Percentiles rank a stretch among this genome's conserved stretches.
phyloP scores from a whole-genome alignment of 352 stramenopile genomes.

The Peronospora belbahrii region DNA sequence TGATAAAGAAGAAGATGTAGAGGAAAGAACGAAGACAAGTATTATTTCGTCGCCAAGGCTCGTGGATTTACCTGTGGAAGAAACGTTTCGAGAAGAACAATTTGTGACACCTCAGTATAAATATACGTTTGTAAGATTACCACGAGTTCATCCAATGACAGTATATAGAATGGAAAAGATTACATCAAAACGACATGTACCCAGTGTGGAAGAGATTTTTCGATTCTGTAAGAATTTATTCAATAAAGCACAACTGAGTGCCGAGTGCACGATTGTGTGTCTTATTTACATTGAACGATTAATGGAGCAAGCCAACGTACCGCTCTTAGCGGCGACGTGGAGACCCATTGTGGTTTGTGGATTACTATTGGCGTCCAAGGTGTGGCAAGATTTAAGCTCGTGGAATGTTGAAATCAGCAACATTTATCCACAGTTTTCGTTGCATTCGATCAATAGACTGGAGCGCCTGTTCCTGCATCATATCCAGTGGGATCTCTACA shows the following conservation, averaged over 20 bases:
- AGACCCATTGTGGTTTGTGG: conserved; percentile 96
- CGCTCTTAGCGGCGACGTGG: conserved; percentile 93
- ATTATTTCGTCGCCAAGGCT: conserved; percentile 52
- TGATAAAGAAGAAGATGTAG: conserved; percentile 6
- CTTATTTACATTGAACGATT: conserved; percentile 99
- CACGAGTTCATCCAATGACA: conserved; percentile 64
- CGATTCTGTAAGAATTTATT: conserved; percentile 92
- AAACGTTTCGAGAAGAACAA: conserved; percentile 84
- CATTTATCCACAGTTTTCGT: conserved; percentile 97
- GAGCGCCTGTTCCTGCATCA: conserved; percentile 94
- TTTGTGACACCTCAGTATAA: conserved; percentile 87
- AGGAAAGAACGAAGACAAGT: conserved; percentile 20
- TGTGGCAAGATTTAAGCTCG: conserved; percentile 97
- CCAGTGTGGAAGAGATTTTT: conserved; percentile 89
- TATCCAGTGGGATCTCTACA: conserved; percentile 98
- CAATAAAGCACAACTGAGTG: conserved; percentile 93
- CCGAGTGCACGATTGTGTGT: conserved; percentile 98
- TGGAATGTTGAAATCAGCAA: conserved; percentile 98
- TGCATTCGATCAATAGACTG: conserved; percentile 96
- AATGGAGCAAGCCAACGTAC: conserved; percentile 95
- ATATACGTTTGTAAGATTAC: conserved; percentile 78
- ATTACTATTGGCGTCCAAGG: conserved; percentile 96
- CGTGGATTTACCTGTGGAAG: conserved; percentile 63
- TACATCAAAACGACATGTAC: conserved; percentile 70
- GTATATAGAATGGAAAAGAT: conserved; percentile 83